Conservation (phyloP, 805 yeast species). For the Millerozyma miso region DNA sequence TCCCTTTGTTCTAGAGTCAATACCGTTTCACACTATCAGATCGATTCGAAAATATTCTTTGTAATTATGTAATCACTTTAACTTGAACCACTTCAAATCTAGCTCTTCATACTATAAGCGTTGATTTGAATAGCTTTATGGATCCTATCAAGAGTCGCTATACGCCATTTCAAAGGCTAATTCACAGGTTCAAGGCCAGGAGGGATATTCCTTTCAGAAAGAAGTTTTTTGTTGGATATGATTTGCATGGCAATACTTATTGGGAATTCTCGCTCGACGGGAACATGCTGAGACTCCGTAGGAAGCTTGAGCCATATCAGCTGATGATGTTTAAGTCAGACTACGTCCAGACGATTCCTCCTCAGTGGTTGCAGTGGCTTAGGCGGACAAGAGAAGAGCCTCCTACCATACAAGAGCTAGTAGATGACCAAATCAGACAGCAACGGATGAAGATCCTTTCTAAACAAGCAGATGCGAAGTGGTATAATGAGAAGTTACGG, state of each 20-base stretch:
- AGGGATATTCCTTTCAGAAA: slow-evolving; percentile 65
- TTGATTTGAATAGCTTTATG: slow-evolving; percentile 24
- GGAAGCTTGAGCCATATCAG: slow-evolving; percentile 57
- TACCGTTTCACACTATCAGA: not conserved
- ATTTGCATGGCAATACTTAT: slow-evolving; percentile 77
- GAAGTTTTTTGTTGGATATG: slow-evolving; percentile 70
- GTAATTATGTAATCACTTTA: not conserved
- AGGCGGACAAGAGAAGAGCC: slow-evolving; percentile 54
- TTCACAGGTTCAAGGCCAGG: slow-evolving; percentile 57
- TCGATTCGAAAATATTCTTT: not conserved
- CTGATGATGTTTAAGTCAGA: slow-evolving; percentile 49
- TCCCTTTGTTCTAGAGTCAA: not conserved
- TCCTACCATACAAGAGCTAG: slow-evolving; percentile 62
- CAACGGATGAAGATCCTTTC: slow-evolving; percentile 49
- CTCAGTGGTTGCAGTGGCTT: slow-evolving; percentile 84
- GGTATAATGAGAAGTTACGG: slow-evolving; percentile 33
- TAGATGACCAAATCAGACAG: slow-evolving; percentile 54
- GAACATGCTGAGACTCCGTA: slow-evolving; percentile 49
- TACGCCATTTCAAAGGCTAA: slow-evolving; percentile 45
- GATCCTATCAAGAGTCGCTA: slow-evolving; percentile 48
- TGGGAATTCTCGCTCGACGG: slow-evolving; percentile 72
- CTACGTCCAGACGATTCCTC: slow-evolving; percentile 54
- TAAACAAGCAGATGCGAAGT: slow-evolving; percentile 40
- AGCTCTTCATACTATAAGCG: not conserved
- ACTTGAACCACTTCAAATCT: not conserved